Evolutionary conservation across 768 basidiomycete genomes (phyloP).

Genomic region (Inosperma sp.): DNA sequence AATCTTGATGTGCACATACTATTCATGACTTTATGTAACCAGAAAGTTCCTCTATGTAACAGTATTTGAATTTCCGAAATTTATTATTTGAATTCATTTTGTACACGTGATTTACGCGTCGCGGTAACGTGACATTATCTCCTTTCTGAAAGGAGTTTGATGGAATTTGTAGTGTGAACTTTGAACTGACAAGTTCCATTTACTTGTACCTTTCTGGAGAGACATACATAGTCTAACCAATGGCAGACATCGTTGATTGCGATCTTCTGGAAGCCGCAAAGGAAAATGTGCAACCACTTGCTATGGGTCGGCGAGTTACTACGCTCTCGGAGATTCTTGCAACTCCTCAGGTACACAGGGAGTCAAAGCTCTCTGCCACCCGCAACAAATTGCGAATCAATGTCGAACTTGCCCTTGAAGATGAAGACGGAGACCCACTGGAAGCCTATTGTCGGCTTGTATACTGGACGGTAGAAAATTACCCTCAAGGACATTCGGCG

Average conservation of each 20-base stretch:
- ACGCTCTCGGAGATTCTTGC: constrained; percentile 68
- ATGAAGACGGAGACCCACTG: constrained; percentile 76
- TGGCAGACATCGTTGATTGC: constrained; percentile 67
- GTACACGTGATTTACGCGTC: too few species aligned
- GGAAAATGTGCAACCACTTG: constrained; percentile 83
- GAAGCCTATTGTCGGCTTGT: constrained; percentile 86
- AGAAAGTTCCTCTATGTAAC: too few species aligned
- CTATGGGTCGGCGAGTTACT: constrained; percentile 73
- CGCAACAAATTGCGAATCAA: constrained; percentile 67
- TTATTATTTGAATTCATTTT: too few species aligned
- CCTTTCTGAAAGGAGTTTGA: too few species aligned
- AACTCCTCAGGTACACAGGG: constrained; percentile 74
- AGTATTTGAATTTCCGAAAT: too few species aligned
- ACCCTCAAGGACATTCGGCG: constrained; percentile 86
- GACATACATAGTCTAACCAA: too few species aligned
- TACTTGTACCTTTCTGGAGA: too few species aligned
- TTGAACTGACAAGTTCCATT: too few species aligned
- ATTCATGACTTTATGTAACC: too few species aligned
- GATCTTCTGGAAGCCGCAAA: constrained; percentile 80
- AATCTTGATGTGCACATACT: too few species aligned
- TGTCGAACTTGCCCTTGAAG: constrained; percentile 71
- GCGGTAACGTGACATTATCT: too few species aligned
- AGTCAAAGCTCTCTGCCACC: constrained; percentile 60
- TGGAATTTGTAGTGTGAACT: too few species aligned
- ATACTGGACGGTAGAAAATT: constrained; percentile 90